A percentile compares a stretch with the other conserved stretches of the same genome.
Evolutionary conservation across 768 basidiomycete species (phyloP).

Genomic region (Mycena pura): DNA sequence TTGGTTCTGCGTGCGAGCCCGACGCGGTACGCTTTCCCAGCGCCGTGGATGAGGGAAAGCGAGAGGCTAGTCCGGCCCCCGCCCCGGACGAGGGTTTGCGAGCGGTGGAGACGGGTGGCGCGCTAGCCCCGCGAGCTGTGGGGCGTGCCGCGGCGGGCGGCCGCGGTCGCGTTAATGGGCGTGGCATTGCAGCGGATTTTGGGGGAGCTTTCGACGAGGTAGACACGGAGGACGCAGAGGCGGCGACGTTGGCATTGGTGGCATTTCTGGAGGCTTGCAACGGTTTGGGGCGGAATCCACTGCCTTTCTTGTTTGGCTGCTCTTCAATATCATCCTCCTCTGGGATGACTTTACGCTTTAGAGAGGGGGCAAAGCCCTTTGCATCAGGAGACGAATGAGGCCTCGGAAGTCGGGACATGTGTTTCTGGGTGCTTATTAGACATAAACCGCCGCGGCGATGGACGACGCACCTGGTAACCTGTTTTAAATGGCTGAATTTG

Average conservation of each 20-base stretch:
- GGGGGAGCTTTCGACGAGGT: neutral
- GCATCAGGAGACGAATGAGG: slow-evolving; percentile 22
- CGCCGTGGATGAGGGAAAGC: slow-evolving; percentile 12
- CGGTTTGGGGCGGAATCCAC: slow-evolving; percentile 21
- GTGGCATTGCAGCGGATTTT: slow-evolving; percentile 14
- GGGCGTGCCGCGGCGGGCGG: slow-evolving; percentile 21
- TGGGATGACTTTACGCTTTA: slow-evolving; percentile 24
- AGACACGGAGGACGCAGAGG: slow-evolving; percentile 1
- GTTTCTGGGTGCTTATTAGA: neutral
- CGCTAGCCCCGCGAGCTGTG: slow-evolving; percentile 9
- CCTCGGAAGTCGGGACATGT: slow-evolving; percentile 22
- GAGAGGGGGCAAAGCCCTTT: slow-evolving; percentile 19
- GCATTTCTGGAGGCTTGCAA: slow-evolving; percentile 17
- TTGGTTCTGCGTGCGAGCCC: neutral
- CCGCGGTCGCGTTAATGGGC: slow-evolving; percentile 14
- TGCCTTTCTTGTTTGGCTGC: slow-evolving; percentile 20
- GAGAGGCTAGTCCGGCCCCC: slow-evolving; percentile 10
- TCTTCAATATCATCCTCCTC: slow-evolving; percentile 24
- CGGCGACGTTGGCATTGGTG: neutral
- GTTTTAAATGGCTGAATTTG: neutral
- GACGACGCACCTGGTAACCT: neutral
- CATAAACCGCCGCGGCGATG: neutral
- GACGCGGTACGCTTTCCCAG: slow-evolving; percentile 12
- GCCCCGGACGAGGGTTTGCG: slow-evolving; percentile 23
- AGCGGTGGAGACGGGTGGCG: neutral